phyloP scores from a whole-genome alignment of 805 yeast species.

The Lachancea meyersii region DNA sequence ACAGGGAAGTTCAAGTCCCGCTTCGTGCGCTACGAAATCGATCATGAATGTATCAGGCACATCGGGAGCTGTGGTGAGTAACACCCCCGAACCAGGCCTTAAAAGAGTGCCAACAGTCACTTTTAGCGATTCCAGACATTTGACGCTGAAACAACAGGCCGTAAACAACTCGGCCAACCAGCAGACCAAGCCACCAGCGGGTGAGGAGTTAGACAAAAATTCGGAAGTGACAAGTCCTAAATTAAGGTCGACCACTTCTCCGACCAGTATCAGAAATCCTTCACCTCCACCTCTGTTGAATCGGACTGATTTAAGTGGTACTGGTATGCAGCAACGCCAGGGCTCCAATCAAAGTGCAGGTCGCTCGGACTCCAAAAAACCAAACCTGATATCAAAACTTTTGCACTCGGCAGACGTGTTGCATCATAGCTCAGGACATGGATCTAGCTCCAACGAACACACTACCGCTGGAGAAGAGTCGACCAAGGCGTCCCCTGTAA shows the following conservation, averaged over 20 bases:
- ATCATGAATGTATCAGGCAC: constrained; percentile 32
- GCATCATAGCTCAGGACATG: constrained; percentile 2
- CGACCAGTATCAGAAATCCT: constrained; percentile 57
- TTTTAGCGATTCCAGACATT: constrained; percentile 24
- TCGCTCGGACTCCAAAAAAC: constrained; percentile 25
- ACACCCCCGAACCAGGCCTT: constrained; percentile 31
- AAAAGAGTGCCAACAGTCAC: constrained; percentile 31
- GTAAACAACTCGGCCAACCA: constrained; percentile 12
- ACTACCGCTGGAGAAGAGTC: constrained; percentile 5
- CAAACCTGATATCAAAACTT: constrained; percentile 9
- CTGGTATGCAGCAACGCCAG: constrained; percentile 1
- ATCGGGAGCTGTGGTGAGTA: constrained; percentile 31
- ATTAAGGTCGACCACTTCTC: constrained; percentile 28
- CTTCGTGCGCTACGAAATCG: constrained; percentile 25
- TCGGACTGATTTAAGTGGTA: neutral
- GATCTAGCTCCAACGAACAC: constrained; percentile 1
- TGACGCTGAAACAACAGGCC: constrained; percentile 14
- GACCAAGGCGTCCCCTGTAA: neutral
- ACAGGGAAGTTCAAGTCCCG: constrained; percentile 22
- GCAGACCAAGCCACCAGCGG: constrained; percentile 1
- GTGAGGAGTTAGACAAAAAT: constrained; percentile 3
- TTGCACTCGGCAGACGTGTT: constrained; percentile 10
- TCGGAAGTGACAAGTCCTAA: constrained; percentile 5
- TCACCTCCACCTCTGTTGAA: constrained; percentile 64
- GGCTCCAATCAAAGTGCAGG: neutral